phyloP scores from a whole-genome alignment of 257 asterid species.

The Solanum ossicruentum region DNA sequence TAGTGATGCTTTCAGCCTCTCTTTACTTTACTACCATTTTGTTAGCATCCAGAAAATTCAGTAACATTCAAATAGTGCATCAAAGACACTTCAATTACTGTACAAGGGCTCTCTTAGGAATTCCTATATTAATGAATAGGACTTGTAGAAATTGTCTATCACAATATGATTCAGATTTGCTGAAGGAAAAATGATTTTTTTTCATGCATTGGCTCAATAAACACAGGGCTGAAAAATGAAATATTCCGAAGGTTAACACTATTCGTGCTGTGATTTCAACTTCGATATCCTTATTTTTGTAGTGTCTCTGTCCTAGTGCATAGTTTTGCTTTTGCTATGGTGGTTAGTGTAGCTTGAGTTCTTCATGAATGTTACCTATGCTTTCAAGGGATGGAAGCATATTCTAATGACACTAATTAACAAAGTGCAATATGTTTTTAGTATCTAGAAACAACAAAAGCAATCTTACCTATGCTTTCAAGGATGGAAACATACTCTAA shows the following conservation, averaged over 20 bases:
- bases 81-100: neutral
- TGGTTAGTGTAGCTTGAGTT: neutral
- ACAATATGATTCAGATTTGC: neutral
- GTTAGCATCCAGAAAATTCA: neutral
- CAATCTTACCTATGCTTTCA: neutral
- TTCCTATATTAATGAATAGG: neutral
- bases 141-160: neutral
- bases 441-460: neutral
- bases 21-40: neutral
- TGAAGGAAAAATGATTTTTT: neutral
- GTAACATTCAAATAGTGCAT: neutral
- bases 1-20: neutral
- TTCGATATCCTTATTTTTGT: neutral
- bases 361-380: neutral
- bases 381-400: neutral
- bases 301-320: neutral
- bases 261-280: neutral
- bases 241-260: neutral
- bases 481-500: neutral
- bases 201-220: neutral
- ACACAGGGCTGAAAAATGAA: neutral
- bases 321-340: neutral
- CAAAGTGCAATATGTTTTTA: neutral
- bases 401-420: neutral
- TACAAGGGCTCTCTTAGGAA: neutral